These are phyloP conservation scores for Sporisorium iseilematis-ciliati DNA, from an alignment of 1,284 basidiomycete genomes.

Conservation along the genomic window DNA sequence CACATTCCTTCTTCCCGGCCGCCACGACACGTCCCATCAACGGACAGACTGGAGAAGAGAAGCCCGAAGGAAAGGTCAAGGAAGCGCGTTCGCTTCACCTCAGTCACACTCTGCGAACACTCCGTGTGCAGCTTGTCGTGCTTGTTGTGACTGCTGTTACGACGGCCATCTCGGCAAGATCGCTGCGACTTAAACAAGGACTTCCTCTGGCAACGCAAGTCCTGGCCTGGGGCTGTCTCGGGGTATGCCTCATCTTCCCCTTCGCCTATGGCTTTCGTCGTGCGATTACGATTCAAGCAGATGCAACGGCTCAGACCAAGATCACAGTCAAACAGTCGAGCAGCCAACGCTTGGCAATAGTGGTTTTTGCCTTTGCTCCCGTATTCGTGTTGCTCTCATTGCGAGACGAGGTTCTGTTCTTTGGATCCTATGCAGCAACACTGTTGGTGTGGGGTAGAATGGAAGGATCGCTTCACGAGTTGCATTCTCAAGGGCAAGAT, in stretches of 20 bases:
- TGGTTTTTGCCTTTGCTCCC: conserved; percentile 76
- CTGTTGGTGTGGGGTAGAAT: conserved; percentile 80
- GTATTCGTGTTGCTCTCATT: conserved; percentile 85
- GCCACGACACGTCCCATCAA: background rate
- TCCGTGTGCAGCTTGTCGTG: conserved; percentile 62
- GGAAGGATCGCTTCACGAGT: conserved; percentile 72
- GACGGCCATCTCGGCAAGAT: conserved; percentile 74
- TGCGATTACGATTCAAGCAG: conserved; percentile 65
- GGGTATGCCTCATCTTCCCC: conserved; percentile 45
- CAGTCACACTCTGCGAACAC: conserved; percentile 41
- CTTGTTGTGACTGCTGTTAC: conserved; percentile 74
- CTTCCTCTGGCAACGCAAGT: conserved; percentile 77
- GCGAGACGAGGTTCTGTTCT: conserved; percentile 85
- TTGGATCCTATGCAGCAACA: conserved; percentile 77
- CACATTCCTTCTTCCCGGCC: conserved; percentile 38
- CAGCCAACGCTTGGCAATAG: conserved; percentile 65
- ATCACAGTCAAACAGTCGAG: conserved; percentile 41
- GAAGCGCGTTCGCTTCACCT: conserved; percentile 30
- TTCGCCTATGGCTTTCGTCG: conserved; percentile 58
- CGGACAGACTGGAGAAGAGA: background rate
- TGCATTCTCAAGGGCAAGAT: background rate
- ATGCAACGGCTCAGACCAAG: background rate
- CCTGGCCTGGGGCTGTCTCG: conserved; percentile 77
- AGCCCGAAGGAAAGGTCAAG: background rate
- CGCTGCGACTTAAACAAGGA: conserved; percentile 78